Percentiles rank a stretch among this genome's conserved stretches.
phyloP scores from a whole-genome alignment of 106 monocot genomes.

The Dioscorea zingiberensis region DNA sequence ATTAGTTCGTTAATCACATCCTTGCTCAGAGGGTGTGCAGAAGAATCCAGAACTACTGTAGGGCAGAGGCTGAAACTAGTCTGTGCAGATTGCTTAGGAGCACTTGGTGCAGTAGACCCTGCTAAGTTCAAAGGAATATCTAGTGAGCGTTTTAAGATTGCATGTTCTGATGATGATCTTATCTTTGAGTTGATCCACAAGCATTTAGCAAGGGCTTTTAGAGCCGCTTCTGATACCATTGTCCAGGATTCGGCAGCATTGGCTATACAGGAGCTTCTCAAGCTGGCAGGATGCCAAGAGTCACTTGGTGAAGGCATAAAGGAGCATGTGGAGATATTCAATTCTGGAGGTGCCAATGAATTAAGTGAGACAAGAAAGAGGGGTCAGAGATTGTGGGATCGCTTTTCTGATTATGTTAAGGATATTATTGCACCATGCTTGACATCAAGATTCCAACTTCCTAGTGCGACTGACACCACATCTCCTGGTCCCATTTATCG shows the following conservation, averaged over 20 bases:
- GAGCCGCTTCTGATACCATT: conserved; percentile 87
- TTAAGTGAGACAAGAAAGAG: conserved; percentile 28
- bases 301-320: conserved; percentile 40
- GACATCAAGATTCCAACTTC: conserved; percentile 92
- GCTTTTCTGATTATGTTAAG: conserved; percentile 93
- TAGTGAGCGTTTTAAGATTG: conserved; percentile 88
- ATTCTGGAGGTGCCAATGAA: background rate
- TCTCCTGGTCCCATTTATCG: conserved; percentile 69
- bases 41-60: conserved; percentile 82
- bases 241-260: conserved; percentile 97
- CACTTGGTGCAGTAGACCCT: conserved; percentile 95
- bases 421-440: conserved; percentile 98
- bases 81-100: conserved; percentile 92
- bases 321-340: conserved; percentile 9
- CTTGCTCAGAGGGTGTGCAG: conserved; percentile 83
- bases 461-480: conserved; percentile 56
- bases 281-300: conserved; percentile 81
- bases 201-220: conserved; percentile 91
- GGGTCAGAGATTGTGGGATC: conserved; percentile 82
- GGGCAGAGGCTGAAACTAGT: conserved; percentile 87
- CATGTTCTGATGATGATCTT: conserved; percentile 98
- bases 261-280: conserved; percentile 97
- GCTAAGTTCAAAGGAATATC: conserved; percentile 82
- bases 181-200: conserved; percentile 98
- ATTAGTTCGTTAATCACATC: conserved; percentile 72